Evolutionary conservation across 306 rosid species (phyloP), one percentile per base, ranked within the genome.

Genomic region (Cicer yamashitae): DNA sequence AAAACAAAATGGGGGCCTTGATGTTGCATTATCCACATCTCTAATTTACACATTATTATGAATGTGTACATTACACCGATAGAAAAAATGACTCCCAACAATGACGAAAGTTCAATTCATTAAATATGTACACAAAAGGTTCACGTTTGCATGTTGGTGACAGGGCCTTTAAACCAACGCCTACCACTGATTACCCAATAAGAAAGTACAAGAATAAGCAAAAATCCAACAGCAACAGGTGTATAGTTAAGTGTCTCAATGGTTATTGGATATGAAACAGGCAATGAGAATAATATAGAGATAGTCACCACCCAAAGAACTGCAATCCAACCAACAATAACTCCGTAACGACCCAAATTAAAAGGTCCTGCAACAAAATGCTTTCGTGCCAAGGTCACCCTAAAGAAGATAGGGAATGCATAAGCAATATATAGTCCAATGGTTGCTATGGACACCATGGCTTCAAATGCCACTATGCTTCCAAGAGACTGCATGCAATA

Each of bases 361-460:
- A 92, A 92, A 52, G 99, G 99, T 57, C 99, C 97, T 0, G 87
- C 84, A 41, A 81, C 53, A 48, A 92, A 90, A 56, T 83, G 80
- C 57, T 86, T 92, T 77, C 48, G 81, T 22, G 99, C 96, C 91
- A 94, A 71, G 20, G 96, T 94, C 69, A 94, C 96, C 72, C 96
- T 87, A 48, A 90, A 87, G 85, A 92, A 90, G 76, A 94, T 94
- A 30, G 99, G 99, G 4, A 94, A 47, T n/a, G 96, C 99, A 87
- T 94, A 94, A 20, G 93, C 96, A 81, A 94, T 94, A 71, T 92
- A 94, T 58, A 92, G 89, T 47, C 98, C 99, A 39, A 94, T 90
- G 3, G 89, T 90, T 73, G 98, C 96, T 76, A 94, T 89, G 34
- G 99, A 94, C 43, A 94, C 96, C 99, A 94, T 94, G 38, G 99